Conservation (phyloP, 257 asterid species). For the Nicotiana noctiflora region DNA sequence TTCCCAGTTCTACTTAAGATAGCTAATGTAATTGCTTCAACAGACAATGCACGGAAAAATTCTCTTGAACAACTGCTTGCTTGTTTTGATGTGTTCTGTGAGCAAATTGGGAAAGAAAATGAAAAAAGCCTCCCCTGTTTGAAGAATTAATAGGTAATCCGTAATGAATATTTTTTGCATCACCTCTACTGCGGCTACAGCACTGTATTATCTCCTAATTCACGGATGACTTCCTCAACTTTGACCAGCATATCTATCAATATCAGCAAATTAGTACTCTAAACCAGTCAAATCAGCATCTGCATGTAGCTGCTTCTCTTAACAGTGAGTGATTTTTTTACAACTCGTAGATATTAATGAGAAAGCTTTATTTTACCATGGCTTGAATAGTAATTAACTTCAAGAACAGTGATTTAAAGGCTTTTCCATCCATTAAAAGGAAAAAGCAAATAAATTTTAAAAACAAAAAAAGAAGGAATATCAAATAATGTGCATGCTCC, state of each 20-base stretch:
- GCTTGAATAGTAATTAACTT: background rate
- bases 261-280: slow-evolving; percentile 4
- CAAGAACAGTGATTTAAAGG: background rate
- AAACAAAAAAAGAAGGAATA: background rate
- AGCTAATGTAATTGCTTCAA: slow-evolving; percentile 5
- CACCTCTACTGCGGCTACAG: slow-evolving; percentile 18
- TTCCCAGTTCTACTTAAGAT: background rate
- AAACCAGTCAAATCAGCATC: background rate
- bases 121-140: background rate
- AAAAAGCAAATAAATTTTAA: background rate
- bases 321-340: background rate
- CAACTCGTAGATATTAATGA: background rate
- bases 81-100: background rate
- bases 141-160: background rate
- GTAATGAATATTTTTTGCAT: background rate
- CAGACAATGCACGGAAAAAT: background rate
- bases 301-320: background rate
- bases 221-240: slow-evolving; percentile 60
- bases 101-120: background rate
- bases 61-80: background rate
- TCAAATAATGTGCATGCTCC: background rate
- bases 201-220: slow-evolving; percentile 41
- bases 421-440: background rate
- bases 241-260: slow-evolving; percentile 57
- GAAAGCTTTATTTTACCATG: background rate